These are phyloP conservation scores for Phaeosphaeriaceae sp. DNA, from an alignment of 2,329 filamentous ascomycete genomes.

Conservation along the genomic window DNA sequence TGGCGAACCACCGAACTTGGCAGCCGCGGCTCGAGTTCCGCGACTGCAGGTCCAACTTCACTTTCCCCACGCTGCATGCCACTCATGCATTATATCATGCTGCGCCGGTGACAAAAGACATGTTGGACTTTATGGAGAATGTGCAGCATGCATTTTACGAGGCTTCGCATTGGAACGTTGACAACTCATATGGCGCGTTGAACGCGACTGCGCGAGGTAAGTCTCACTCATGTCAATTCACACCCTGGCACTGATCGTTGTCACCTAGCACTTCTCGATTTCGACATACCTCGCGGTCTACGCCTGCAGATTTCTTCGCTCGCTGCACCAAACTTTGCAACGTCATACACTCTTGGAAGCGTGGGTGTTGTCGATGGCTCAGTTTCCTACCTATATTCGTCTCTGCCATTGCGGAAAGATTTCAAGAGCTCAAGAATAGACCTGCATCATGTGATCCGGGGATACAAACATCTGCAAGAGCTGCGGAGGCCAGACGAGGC, in stretches of 20 bases:
- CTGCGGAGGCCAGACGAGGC: slow-evolving; percentile 61
- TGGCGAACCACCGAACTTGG: slow-evolving; percentile 38
- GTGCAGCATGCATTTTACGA: slow-evolving; percentile 90
- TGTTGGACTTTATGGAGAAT: slow-evolving; percentile 98
- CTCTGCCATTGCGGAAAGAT: slow-evolving; percentile 72
- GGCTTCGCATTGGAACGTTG: slow-evolving; percentile 84
- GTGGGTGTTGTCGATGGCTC: slow-evolving; percentile 93
- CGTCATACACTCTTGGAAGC: slow-evolving; percentile 89
- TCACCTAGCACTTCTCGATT: slow-evolving; percentile 78
- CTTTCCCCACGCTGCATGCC: slow-evolving; percentile 9
- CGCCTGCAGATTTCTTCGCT: slow-evolving; percentile 89
- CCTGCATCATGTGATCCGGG: slow-evolving; percentile 77
- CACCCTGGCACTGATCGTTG: slow-evolving; percentile 14
- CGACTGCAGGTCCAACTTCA: slow-evolving; percentile 10
- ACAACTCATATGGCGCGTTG: slow-evolving; percentile 89
- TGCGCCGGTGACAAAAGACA: slow-evolving; percentile 53
- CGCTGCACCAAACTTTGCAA: slow-evolving; percentile 90
- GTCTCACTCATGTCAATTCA: slow-evolving; percentile 25
- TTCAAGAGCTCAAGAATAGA: slow-evolving; percentile 78
- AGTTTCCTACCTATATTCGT: slow-evolving; percentile 96
- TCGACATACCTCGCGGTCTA: slow-evolving; percentile 82
- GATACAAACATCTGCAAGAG: slow-evolving; percentile 80
- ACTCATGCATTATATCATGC: slow-evolving; percentile 24
- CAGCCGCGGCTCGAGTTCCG: slow-evolving; percentile 31
- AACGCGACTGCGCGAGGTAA: slow-evolving; percentile 83